Base-by-base conservation (phyloP, 2,329 filamentous ascomycete species). In the Aschersonia sp. region DNA sequence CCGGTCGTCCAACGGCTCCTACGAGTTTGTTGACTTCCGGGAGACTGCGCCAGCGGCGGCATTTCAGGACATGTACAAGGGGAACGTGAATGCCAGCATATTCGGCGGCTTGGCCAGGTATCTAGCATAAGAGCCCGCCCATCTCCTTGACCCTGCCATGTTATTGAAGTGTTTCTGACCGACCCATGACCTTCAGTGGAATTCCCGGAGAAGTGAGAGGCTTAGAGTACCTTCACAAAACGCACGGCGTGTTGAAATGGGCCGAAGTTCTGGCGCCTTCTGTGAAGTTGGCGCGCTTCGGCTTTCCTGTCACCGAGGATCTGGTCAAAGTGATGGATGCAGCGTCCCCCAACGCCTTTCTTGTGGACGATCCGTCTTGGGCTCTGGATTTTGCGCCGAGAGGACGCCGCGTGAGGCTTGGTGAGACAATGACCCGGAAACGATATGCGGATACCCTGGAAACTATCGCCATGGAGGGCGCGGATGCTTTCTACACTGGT, bases 361-460 rank as follows among this genome's bases (percentile, higher is more conserved):
- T 94, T 0, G 71, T 77, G 2, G 68, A 81, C 0, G 77, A 94
- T 50, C 79, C 83, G 0, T 72, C 76, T 0, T 95, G 87, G 83
- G 84, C 87, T 0, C 66, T 87, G 31, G 88, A 94, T 60, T 94
- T 94, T 62, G 87, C 87, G 2, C 86, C 86, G 0, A 76, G 83
- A 49, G 87, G 86, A 4, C 77, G 70, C 2, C 66, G 77, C 1
- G 57, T 89, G 1, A 69, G 71, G 22, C 61, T 85, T 2, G 82
- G 82, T n/a, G 84, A 92, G 53, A 83, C 65, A 0, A 84, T 92
- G 52, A 87, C 82, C 0, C 71, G 85, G 30, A 83, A 79, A 58
- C 72, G 86, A 40, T 88, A 85, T 60, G 85, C 84, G 1, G 67
- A 84, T 50, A 87, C 84, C 0, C 70, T 92, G 0, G 82, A 88